Base-by-base conservation (phyloP, 805 yeast species). In the Komagataella pseudopastoris region DNA sequence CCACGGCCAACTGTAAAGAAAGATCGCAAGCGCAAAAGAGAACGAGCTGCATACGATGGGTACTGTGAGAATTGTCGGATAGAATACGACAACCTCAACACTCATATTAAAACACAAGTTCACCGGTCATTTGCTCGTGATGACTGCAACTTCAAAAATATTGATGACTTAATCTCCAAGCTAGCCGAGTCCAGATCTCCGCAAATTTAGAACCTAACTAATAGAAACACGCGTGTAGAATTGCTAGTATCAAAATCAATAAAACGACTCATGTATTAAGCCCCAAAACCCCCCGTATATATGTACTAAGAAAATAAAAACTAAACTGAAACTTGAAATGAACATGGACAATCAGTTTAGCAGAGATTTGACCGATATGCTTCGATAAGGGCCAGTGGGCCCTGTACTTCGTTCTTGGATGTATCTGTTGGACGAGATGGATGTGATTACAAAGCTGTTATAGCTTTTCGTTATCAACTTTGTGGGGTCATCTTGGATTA, bases 1-100 rank as follows among this genome's bases (percentile, higher is more conserved):
- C 47, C 50, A 55, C 45, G 20, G 50, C 23, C 49, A 47, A 47
- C 22, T 51, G 45, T 48, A 52, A 48, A 47, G 18, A 59, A 58
- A 47, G 56, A 59, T 46, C 36, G 57, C 6, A 63, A 57, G 49
- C 54, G 56, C 20, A 63, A 61, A 47, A 57, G 57, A 60, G 61
- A 60, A 47, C 65, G 53, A 16, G 48, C 48, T 24, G 47, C 54
- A 36, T 67, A 66, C 50, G 77, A 91, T 0, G 97, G 97, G 0
- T 90, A 87, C 65, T 91, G 99, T 68, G 99, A 91, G 63, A 91
- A 91, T 62, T 91, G 99, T 66, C 73, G 91, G 22, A 85, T 84
- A 54, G 83, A 83, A 62, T 91, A 85, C 62, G 90, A 85, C 50
- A 78, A 80, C 56, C 82, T 89, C 60, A 86, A 81, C 23, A 86